Conservation (phyloP, 2,329 filamentous ascomycete genomes). For the Pseudogymnoascus sp. region DNA sequence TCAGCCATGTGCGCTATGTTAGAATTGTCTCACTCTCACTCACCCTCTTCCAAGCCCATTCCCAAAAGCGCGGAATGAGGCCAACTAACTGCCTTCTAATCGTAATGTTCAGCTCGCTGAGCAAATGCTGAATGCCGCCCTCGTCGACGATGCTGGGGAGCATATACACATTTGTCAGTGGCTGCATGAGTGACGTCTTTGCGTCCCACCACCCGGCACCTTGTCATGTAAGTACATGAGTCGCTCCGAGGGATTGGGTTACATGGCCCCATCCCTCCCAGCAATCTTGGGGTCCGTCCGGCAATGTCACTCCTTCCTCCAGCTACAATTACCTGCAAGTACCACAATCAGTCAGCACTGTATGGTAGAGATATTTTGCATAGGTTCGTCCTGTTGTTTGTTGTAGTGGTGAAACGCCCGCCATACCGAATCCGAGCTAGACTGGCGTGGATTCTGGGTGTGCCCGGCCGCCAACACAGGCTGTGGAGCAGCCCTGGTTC, state of each 20-base stretch:
- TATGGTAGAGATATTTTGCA: background rate
- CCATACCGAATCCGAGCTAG: background rate
- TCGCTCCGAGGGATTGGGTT: background rate
- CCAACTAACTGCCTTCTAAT: no score
- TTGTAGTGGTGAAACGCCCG: background rate
- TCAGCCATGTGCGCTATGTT: background rate
- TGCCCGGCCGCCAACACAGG: background rate
- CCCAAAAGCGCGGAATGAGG: background rate
- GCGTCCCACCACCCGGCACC: background rate
- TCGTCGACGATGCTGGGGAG: background rate
- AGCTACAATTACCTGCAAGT: background rate
- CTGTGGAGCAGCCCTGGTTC: background rate
- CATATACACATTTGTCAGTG: constrained; percentile 2
- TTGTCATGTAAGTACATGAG: background rate
- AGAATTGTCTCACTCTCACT: background rate
- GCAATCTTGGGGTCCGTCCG: background rate
- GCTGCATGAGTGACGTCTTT: constrained; percentile 5
- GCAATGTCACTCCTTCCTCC: background rate
- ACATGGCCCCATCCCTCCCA: background rate
- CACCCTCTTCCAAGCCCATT: background rate
- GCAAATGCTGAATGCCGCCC: background rate
- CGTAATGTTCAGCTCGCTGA: background rate
- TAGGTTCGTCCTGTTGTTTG: background rate
- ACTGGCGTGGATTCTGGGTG: background rate
- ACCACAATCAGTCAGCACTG: background rate